Percentiles rank a stretch among this genome's conserved stretches.
These are phyloP conservation scores for Debaryomyces subglobosus DNA, from an alignment of 1,139 yeast genomes.

Conservation along the genomic window DNA sequence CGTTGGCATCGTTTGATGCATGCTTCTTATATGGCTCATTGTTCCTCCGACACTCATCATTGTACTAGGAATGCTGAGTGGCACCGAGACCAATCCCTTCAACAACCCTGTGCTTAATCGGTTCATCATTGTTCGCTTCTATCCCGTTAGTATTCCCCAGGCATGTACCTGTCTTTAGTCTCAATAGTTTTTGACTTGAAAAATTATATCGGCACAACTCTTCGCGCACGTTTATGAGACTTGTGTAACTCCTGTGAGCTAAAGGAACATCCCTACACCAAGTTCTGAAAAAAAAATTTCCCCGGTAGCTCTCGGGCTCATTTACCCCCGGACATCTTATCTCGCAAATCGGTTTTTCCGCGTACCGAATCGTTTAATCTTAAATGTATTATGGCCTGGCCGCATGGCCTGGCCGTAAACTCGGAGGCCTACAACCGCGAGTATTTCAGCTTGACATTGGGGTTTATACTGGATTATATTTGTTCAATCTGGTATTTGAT, in stretches of 20 bases:
- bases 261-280: too few species aligned
- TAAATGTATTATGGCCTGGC: neutral
- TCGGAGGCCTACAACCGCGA: neutral
- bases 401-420: neutral
- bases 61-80: neutral
- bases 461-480: neutral
- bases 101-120: constrained; percentile 4
- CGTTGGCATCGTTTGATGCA: constrained; percentile 3
- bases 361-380: neutral
- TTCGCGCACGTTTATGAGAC: neutral
- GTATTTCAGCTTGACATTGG: neutral
- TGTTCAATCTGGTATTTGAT: neutral
- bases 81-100: neutral
- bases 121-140: constrained; percentile 2
- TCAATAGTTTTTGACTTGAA: neutral
- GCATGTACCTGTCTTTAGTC: neutral
- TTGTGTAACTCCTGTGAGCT: neutral
- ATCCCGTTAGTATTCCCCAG: neutral
- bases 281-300: too few species aligned
- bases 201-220: constrained; percentile 1
- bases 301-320: neutral
- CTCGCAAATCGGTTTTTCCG: neutral
- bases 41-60: neutral
- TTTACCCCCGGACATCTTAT: neutral
- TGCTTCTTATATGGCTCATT: constrained; percentile 2